Conservation (phyloP, 768 basidiomycete species). For the Boletus subparvulus region DNA sequence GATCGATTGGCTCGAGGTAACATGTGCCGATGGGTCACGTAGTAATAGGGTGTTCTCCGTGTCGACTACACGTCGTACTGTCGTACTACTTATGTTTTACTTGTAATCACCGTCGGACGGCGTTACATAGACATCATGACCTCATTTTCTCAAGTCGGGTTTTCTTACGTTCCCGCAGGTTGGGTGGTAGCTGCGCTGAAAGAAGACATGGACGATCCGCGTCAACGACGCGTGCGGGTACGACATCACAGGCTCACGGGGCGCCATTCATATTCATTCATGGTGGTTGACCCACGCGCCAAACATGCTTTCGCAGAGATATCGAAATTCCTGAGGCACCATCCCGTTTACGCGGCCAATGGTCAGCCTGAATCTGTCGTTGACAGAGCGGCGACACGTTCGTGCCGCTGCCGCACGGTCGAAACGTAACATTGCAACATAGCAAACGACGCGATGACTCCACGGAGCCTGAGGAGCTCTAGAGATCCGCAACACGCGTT, state of each 20-base stretch:
- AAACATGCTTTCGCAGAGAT: background rate
- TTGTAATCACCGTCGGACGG: slow-evolving; percentile 4
- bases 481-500: too few relatives aligned
- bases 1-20: background rate
- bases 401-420: too few relatives aligned
- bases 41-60: background rate
- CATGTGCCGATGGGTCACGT: background rate
- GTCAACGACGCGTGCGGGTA: background rate
- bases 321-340: background rate
- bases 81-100: background rate
- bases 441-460: too few relatives aligned
- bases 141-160: background rate
- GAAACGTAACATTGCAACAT: too few relatives aligned
- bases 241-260: background rate
- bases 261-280: background rate
- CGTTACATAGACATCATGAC: background rate
- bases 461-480: too few relatives aligned
- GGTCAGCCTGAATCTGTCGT: too few relatives aligned
- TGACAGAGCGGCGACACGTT: too few relatives aligned
- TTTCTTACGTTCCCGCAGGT: background rate
- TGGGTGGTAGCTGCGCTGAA: background rate
- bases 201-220: background rate
- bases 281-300: background rate
- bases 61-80: background rate
- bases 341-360: background rate